Base-by-base conservation (phyloP, 768 basidiomycete species). In the Mycena amicta region DNA sequence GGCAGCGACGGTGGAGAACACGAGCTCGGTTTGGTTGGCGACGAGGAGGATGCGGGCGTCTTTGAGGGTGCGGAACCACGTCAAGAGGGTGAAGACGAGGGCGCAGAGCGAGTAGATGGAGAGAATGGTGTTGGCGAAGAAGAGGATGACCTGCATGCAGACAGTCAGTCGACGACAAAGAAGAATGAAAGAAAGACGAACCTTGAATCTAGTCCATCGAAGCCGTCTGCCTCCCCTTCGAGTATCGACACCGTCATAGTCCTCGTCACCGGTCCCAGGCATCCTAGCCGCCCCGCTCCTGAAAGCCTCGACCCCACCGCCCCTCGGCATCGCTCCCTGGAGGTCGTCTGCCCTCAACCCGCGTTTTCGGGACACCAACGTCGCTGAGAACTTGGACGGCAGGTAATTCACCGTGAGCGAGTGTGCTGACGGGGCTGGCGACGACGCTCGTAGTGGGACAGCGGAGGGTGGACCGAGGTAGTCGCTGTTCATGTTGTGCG, bases 231-330 rank as follows among this genome's bases (percentile, higher is more conserved):
- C 49, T 5, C 55, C n/a, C 18, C 41, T 28, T 3, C n/a, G 22
- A 3, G 49, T 5, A 20, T 65, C 57, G 23, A 70, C 64, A n/a
- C 71, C 72, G 52, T 79, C 77, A 59, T 80, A 80, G 60, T 82
- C 81, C 27, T 81, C 79, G 54, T 81, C 81, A 1, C 70, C 75
- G 28, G 70, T 66, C 6, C 67, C 70, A 1, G 67, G 60, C 77
- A 83, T 84, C 12, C 82, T 68, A 1, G 70, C 50, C 27, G 78
- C 80, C 20, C 75, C 70, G 16, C 71, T 72, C 26, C 71, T 70
- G 59, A 81, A 83, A 0, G 85, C 87, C 61, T 85, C 84, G 12
- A 85, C 73, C 0, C 86, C 85, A 18, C 86, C 85, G 23, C 86
- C 85, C 16, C 76, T 76, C 66, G 57, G 57, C 0, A 63, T 12